Evolutionary conservation across 1,284 basidiomycete species (phyloP).

Genomic region (Neotropicomus parvogracilis): DNA sequence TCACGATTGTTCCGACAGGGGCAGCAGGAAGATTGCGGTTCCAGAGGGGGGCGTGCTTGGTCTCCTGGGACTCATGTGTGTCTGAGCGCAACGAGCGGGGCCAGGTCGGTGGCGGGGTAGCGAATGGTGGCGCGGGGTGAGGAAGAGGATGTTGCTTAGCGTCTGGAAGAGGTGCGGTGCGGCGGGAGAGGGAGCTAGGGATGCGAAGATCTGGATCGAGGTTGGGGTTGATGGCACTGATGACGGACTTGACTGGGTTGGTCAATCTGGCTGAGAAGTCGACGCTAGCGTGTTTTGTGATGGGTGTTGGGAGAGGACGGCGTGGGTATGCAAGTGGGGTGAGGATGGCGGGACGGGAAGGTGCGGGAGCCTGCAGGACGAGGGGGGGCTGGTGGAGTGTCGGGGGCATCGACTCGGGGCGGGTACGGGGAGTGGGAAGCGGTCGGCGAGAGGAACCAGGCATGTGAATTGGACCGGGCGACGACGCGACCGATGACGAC

Average conservation of each 20-base stretch:
- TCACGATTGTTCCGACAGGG: slow-evolving; percentile 9
- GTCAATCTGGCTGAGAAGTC: slow-evolving; percentile 23
- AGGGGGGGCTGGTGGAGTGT: slow-evolving; percentile 21
- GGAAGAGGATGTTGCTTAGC: neutral
- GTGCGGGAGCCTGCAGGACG: slow-evolving; percentile 31
- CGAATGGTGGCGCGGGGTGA: neutral
- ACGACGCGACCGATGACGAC: slow-evolving; percentile 3
- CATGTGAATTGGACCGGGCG: slow-evolving; percentile 9
- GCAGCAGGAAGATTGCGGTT: slow-evolving; percentile 12
- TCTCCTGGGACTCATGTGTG: slow-evolving; percentile 5
- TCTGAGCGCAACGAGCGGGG: slow-evolving; percentile 11
- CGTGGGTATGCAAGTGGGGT: slow-evolving; percentile 17
- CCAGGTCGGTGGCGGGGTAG: slow-evolving; percentile 14
- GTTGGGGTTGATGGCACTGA: slow-evolving; percentile 6
- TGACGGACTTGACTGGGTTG: slow-evolving; percentile 20
- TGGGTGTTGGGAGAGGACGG: slow-evolving; percentile 28
- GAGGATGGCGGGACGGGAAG: slow-evolving; percentile 31
- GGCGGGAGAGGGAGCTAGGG: slow-evolving; percentile 27
- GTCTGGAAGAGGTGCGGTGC: slow-evolving; percentile 18
- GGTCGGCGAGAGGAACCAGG: slow-evolving; percentile 27
- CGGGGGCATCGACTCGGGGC: slow-evolving; percentile 33
- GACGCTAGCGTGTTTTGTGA: slow-evolving; percentile 22
- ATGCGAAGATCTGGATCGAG: slow-evolving; percentile 24
- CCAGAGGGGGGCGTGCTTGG: slow-evolving; percentile 16
- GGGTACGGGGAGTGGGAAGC: slow-evolving; percentile 29